Evolutionary conservation across 1,284 basidiomycete genomes (phyloP).

Genomic region (Mycosarcoma mackinlayi): DNA sequence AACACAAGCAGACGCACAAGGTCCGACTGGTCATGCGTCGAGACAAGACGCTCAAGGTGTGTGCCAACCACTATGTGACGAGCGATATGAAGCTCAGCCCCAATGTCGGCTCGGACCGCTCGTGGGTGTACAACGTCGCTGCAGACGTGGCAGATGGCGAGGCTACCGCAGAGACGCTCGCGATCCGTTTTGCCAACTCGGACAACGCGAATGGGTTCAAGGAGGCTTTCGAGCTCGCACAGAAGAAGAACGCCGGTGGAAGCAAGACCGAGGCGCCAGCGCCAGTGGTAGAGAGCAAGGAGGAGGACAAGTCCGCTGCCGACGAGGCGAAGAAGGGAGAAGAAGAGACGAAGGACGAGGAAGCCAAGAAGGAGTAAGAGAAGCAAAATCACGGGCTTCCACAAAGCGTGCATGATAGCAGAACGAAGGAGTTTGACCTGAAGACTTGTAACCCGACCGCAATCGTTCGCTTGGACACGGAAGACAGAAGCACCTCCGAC

Average conservation of each 20-base stretch:
- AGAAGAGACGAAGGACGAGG: slow-evolving; percentile 38
- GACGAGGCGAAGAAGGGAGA: slow-evolving; percentile 29
- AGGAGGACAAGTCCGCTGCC: slow-evolving; percentile 16
- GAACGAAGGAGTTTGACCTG: background rate
- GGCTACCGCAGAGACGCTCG: slow-evolving; percentile 90
- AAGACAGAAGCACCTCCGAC: background rate
- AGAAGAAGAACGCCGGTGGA: slow-evolving; percentile 55
- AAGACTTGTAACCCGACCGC: slow-evolving; percentile 34
- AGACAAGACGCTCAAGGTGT: slow-evolving; percentile 99
- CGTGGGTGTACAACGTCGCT: slow-evolving; percentile 93
- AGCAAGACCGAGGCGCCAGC: slow-evolving; percentile 27
- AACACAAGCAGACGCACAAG: slow-evolving; percentile 88
- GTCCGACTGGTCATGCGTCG: slow-evolving; percentile 97
- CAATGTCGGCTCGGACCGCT: slow-evolving; percentile 98
- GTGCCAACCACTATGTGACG: slow-evolving; percentile 95
- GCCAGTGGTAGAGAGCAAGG: slow-evolving; percentile 30
- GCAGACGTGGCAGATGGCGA: slow-evolving; percentile 88
- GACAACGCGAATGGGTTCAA: slow-evolving; percentile 74
- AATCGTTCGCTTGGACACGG: too few relatives aligned
- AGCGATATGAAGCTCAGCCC: slow-evolving; percentile 93
- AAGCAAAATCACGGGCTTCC: background rate
- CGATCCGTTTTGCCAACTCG: slow-evolving; percentile 96
- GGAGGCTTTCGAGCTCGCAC: slow-evolving; percentile 63
- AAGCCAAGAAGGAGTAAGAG: slow-evolving; percentile 30
- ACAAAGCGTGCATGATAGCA: background rate